These are phyloP conservation scores for Flaveria trinervia DNA, from an alignment of 129 eudicot species.

Conservation along the genomic window DNA sequence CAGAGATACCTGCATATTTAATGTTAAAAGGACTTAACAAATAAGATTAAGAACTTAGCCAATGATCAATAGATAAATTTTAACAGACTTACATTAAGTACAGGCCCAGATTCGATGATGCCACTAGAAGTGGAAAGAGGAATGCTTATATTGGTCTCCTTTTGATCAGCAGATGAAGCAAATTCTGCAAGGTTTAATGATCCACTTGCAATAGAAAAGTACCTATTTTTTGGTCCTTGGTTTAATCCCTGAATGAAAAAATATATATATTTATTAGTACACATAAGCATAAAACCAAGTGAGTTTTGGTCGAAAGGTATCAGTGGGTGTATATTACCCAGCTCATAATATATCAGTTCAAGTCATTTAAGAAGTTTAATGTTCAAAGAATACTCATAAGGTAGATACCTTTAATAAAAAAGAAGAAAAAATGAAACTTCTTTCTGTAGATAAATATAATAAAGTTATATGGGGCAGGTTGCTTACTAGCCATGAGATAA, in stretches of 20 bases:
- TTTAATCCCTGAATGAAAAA: constrained; percentile 48
- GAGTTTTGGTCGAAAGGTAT: constrained; percentile 22
- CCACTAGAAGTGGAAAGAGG: constrained; percentile 46
- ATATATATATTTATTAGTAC: not conserved
- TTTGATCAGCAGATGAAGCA: constrained; percentile 51
- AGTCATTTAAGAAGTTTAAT: not conserved
- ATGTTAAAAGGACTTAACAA: constrained; percentile 5
- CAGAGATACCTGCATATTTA: constrained; percentile 58
- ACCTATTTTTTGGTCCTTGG: constrained; percentile 44
- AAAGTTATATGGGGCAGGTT: constrained; percentile 37
- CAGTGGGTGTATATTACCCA: not conserved
- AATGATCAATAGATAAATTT: constrained; percentile 1
- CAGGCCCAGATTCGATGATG: constrained; percentile 39
- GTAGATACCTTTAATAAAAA: constrained; percentile 15
- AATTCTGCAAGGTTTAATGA: constrained; percentile 68
- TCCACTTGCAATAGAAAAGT: constrained; percentile 48
- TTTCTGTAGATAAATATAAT: constrained; percentile 20
- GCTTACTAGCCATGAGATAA: constrained; percentile 26
- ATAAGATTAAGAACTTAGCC: not conserved
- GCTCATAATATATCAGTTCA: not conserved
- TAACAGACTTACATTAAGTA: constrained; percentile 54
- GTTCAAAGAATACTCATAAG: not conserved
- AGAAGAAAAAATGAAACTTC: constrained; percentile 28
- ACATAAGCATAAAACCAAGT: constrained; percentile 1
- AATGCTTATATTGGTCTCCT: constrained; percentile 48